phyloP scores from a whole-genome alignment of 2,329 filamentous ascomycete species.

The Cercospora sp. region DNA sequence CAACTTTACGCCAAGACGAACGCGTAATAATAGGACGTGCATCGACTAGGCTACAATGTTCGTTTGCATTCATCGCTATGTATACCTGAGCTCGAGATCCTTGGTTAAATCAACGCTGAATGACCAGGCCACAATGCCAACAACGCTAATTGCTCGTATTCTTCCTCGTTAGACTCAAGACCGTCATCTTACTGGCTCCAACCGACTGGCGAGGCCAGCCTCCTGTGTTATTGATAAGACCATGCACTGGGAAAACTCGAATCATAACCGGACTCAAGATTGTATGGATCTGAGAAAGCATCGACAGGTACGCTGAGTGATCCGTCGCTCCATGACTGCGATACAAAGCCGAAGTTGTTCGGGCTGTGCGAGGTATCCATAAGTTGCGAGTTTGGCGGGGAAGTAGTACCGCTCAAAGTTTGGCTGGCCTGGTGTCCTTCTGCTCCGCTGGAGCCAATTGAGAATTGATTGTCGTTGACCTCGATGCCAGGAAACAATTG shows the following conservation, averaged over 20 bases:
- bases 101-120: conserved; percentile 1
- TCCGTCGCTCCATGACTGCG: conserved; percentile 38
- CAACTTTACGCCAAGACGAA: not conserved
- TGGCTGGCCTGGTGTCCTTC: conserved; percentile 10
- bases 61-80: conserved; percentile 8
- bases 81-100: not conserved
- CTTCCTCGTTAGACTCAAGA: not conserved
- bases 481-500: conserved; percentile 40
- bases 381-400: not conserved
- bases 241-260: conserved; percentile 30
- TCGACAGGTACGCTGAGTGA: conserved; percentile 37
- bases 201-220: conserved; percentile 19
- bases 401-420: conserved; percentile 10
- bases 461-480: conserved; percentile 25
- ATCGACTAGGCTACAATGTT: not conserved
- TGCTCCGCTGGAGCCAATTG: conserved; percentile 15
- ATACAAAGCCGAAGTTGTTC: conserved; percentile 26
- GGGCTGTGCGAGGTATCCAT: conserved; percentile 1
- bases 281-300: conserved; percentile 33
- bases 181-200: not conserved
- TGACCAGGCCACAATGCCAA: conserved; percentile 13
- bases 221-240: conserved; percentile 34
- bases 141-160: not conserved
- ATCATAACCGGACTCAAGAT: conserved; percentile 35
- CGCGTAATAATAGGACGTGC: not conserved